Evolutionary conservation across 179 eudicot genomes (phyloP).

Genomic region (Corrigiola litoralis): DNA sequence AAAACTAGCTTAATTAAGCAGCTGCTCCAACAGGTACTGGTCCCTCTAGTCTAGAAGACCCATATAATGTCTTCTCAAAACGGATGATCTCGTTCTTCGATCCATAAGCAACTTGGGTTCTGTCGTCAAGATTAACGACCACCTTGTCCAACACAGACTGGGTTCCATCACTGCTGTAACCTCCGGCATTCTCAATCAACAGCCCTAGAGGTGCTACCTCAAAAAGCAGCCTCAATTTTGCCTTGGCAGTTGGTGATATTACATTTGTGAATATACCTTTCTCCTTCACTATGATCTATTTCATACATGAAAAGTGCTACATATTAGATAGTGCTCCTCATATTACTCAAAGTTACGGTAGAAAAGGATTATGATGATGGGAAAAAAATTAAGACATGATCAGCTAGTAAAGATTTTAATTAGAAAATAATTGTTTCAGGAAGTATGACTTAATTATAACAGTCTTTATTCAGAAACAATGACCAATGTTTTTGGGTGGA

Average conservation of each 20-base stretch:
- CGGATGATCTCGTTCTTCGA: conserved; percentile 91
- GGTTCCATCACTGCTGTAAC: conserved; percentile 85
- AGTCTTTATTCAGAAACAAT: too few relatives aligned
- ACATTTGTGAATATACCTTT: conserved; percentile 97
- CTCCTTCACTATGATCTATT: conserved; percentile 94
- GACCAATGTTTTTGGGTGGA: too few relatives aligned
- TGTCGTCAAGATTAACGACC: conserved; percentile 61
- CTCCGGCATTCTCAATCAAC: conserved; percentile 94
- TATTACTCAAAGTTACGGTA: too few relatives aligned
- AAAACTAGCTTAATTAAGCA: conserved; percentile 32
- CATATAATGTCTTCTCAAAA: conserved; percentile 86
- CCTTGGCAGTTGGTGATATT: conserved; percentile 82
- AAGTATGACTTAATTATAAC: too few relatives aligned
- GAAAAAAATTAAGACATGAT: too few relatives aligned
- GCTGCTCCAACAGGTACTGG: conserved; percentile 88
- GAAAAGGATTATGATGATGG: too few relatives aligned
- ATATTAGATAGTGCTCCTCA: not conserved
- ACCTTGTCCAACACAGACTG: conserved; percentile 84
- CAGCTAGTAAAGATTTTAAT: too few relatives aligned
- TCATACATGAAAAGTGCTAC: not conserved
- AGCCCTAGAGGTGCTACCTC: conserved; percentile 96
- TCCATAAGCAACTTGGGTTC: conserved; percentile 98
- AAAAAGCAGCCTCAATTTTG: conserved; percentile 81
- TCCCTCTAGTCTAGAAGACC: conserved; percentile 83
- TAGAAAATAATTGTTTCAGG: too few relatives aligned